Evolutionary conservation across 805 yeast genomes (phyloP), one percentile per base, ranked within the genome.

Genomic region (Kluyveromyces siamensis): DNA sequence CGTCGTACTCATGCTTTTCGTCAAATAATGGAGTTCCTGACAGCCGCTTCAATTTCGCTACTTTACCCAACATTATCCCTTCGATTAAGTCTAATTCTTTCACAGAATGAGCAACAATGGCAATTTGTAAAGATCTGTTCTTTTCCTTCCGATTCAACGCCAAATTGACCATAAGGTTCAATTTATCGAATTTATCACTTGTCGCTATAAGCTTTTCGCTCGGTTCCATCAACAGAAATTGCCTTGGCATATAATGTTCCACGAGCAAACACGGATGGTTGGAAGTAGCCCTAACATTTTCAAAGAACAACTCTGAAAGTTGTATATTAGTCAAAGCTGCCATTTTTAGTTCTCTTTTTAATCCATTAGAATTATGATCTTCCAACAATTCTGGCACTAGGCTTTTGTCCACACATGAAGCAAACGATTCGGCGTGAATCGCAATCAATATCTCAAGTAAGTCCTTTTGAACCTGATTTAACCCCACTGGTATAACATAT

Each of bases 1-100:
- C 50, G 6, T 48, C 40, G 38, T 50, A 56, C 25, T 47, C 47
- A 44, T 57, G 60, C 40, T 56, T 58, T 46, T 62, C 62, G 35
- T 76, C 79, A 53, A 72, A 76, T 21, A 83, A 63, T 17, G 83
- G 76, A 0, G 80, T 72, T 14, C 87, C 87, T 21, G 88, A 79
- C 55, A 83, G 76, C 55, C 95, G 76, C 51, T 74, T 75, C 58
- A 84, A 84, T 52, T 75, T 74, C 37, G 87, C 65, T 37, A 71
- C 70, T 57, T 86, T 80, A 2, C 96, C 96, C n/a, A 84, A 70
- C 13, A 88, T 59, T 41, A 84, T 72, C 0, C 90, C 85, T 63
- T 89, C 97, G 7, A 89, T 72, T 42, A 89, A 67, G 59, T 89
- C 95, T 52, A 85, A 62, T 58, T 85, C 93, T 58, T 83, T 81